phyloP scores from a whole-genome alignment of 2,329 filamentous ascomycete genomes.

The Cercospora sojina region DNA sequence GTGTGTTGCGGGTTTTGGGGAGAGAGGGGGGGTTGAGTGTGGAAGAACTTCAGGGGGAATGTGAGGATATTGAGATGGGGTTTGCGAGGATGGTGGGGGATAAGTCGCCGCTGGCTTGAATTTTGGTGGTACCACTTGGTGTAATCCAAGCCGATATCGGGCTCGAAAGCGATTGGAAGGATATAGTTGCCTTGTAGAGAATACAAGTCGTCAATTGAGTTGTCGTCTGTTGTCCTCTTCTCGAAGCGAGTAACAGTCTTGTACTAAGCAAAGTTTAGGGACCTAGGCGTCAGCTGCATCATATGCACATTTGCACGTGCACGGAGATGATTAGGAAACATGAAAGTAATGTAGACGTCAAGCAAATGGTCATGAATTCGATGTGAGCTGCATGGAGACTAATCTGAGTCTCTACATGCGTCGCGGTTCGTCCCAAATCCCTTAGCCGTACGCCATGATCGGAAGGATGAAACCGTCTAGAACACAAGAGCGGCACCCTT shows the following conservation, averaged over 20 bases:
- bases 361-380: conserved; percentile 16
- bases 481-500: conserved; percentile 99
- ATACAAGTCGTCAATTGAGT: neutral
- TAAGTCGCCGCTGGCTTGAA: neutral
- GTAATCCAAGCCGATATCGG: neutral
- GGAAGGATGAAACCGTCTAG: conserved; percentile 57
- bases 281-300: neutral
- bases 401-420: conserved; percentile 25
- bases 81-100: neutral
- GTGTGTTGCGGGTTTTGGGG: neutral
- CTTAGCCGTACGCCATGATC: conserved; percentile 31
- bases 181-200: neutral
- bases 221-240: neutral
- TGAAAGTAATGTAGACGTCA: neutral
- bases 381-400: conserved; percentile 20
- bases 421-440: conserved; percentile 26
- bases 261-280: neutral
- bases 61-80: neutral
- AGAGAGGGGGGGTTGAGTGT: neutral
- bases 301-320: neutral
- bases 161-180: neutral
- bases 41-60: neutral
- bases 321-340: neutral
- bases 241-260: neutral
- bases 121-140: neutral